These are phyloP conservation scores for Eremothecium sinecaudum DNA, from an alignment of 1,139 yeast species.

Conservation along the genomic window DNA sequence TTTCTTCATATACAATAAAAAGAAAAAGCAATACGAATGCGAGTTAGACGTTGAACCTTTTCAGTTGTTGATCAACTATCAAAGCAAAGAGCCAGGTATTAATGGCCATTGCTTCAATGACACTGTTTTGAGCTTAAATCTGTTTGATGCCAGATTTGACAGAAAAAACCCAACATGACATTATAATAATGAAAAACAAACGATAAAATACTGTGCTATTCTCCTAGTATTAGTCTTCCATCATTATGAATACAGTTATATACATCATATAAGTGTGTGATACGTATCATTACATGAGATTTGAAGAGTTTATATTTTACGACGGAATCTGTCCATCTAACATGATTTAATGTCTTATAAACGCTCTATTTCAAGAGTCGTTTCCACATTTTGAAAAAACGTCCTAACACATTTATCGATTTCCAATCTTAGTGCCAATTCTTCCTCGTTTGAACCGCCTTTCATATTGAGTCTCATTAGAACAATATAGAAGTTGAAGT, in stretches of 20 bases:
- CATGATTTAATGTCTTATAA: too few relatives aligned
- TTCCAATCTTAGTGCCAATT: constrained; percentile 46
- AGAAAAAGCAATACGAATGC: constrained; percentile 13
- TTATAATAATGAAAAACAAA: too few relatives aligned
- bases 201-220: too few relatives aligned
- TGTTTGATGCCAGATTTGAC: constrained; percentile 67
- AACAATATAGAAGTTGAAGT: constrained; percentile 48
- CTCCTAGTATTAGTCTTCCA: too few relatives aligned
- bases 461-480: constrained; percentile 47
- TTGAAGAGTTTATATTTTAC: too few relatives aligned
- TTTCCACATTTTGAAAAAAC: constrained; percentile 36
- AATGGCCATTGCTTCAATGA: constrained; percentile 18
- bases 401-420: constrained; percentile 40
- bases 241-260: too few relatives aligned
- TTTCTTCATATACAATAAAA: constrained; percentile 23
- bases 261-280: too few relatives aligned
- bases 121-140: constrained; percentile 43
- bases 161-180: constrained; percentile 50
- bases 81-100: constrained; percentile 11
- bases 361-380: constrained; percentile 51
- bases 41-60: constrained; percentile 21
- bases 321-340: too few relatives aligned
- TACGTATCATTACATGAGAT: too few relatives aligned
- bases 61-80: constrained; percentile 23
- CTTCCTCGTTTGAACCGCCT: constrained; percentile 68